A percentile compares a stretch with the other conserved stretches of the same genome.
Conservation (phyloP, 2,329 filamentous ascomycete genomes). For the Microdochium trichocladiopsis region DNA sequence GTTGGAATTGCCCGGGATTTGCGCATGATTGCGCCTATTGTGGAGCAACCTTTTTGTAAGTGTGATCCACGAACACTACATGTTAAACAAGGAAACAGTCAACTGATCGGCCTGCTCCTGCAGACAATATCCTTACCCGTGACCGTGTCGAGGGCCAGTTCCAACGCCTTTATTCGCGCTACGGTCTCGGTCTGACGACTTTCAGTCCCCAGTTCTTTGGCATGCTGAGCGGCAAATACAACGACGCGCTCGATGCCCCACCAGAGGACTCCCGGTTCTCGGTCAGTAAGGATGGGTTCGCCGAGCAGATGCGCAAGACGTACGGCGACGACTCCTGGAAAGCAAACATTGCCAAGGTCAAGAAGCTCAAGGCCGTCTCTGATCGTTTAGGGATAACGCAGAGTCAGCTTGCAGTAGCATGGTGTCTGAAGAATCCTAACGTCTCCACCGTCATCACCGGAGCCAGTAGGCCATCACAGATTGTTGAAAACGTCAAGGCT, state of each 20-base stretch:
- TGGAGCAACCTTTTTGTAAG: slow-evolving; percentile 20
- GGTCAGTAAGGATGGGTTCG: slow-evolving; percentile 50
- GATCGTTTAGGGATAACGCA: slow-evolving; percentile 49
- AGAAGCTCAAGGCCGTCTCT: slow-evolving; percentile 41
- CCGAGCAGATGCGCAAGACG: slow-evolving; percentile 56
- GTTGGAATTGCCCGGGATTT: slow-evolving; percentile 45
- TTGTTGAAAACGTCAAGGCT: slow-evolving; percentile 41
- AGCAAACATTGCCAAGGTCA: slow-evolving; percentile 36
- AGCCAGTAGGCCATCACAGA: slow-evolving; percentile 42
- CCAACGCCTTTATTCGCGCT: slow-evolving; percentile 44
- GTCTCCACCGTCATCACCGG: slow-evolving; percentile 46
- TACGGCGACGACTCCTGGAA: slow-evolving; percentile 52
- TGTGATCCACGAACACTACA: slow-evolving; percentile 18
- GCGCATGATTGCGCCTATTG: slow-evolving; percentile 46
- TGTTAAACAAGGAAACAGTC: slow-evolving; percentile 55
- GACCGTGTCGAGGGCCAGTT: slow-evolving; percentile 53
- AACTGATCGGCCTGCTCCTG: slow-evolving; percentile 53
- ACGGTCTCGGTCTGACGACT: slow-evolving; percentile 42
- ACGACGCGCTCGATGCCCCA: slow-evolving; percentile 40
- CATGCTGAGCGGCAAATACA: slow-evolving; percentile 57
- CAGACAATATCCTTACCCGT: slow-evolving; percentile 48
- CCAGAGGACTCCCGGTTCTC: slow-evolving; percentile 44
- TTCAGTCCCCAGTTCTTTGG: slow-evolving; percentile 50
- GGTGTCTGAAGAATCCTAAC: slow-evolving; percentile 46
- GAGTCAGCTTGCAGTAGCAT: slow-evolving; percentile 42